These are phyloP conservation scores for Calonectria crousiana DNA, from an alignment of 2,329 filamentous ascomycete species.

Conservation along the genomic window DNA sequence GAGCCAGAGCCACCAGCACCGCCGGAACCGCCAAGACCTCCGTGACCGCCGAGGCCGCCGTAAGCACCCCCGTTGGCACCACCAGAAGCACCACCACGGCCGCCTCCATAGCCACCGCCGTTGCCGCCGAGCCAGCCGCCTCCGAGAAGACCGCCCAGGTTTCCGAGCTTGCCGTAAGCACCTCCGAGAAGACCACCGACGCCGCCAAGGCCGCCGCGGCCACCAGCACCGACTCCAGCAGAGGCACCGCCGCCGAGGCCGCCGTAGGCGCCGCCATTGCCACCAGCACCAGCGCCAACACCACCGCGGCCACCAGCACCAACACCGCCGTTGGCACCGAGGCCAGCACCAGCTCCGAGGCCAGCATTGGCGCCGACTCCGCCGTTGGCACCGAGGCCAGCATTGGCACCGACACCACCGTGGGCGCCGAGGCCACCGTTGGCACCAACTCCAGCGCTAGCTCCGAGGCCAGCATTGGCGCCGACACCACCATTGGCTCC, in stretches of 20 bases:
- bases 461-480: not conserved
- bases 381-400: too few relatives aligned
- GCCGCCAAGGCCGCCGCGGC: not conserved
- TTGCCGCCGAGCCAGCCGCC: not conserved
- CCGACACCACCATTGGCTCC: not conserved
- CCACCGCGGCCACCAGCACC: not conserved
- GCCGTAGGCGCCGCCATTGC: rapidly evolving
- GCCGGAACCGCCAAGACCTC: not conserved
- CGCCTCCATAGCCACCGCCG: not conserved
- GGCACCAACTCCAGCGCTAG: not conserved
- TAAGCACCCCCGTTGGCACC: not conserved
- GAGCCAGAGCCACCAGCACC: not conserved
- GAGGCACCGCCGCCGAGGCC: not conserved
- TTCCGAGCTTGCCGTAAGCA: not conserved
- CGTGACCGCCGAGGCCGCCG: not conserved
- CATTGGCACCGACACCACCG: not conserved
- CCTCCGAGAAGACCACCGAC: not conserved
- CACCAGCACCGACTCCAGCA: not conserved
- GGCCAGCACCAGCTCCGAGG: not conserved
- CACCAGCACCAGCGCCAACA: not conserved
- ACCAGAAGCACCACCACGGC: not conserved
- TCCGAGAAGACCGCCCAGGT: not conserved
- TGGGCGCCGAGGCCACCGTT: not conserved
- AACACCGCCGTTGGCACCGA: not conserved
- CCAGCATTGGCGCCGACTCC: not conserved